A percentile compares a stretch with the other conserved stretches of the same genome.
These are phyloP conservation scores for Raddia distichophylla DNA, from an alignment of 176 grass and related monocot genomes.

Conservation along the genomic window DNA sequence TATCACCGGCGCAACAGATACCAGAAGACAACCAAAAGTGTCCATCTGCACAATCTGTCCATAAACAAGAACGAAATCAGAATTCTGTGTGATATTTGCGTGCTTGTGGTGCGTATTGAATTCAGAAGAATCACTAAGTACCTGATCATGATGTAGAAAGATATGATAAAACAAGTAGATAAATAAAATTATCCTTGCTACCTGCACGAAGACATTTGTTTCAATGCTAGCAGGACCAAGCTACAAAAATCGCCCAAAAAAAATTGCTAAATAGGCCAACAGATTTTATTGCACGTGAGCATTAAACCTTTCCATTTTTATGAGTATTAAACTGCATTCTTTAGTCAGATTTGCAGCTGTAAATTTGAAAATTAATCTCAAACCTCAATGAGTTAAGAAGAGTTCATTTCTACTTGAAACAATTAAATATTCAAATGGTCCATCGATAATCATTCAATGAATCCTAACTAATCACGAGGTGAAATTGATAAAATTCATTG, in stretches of 20 bases:
- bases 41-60: slow-evolving; percentile 77
- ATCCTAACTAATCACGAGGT: not conserved
- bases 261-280: not conserved
- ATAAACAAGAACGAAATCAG: slow-evolving; percentile 10
- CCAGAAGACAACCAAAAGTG: slow-evolving; percentile 66
- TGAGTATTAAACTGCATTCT: not conserved
- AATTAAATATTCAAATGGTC: not conserved
- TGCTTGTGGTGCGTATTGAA: not conserved
- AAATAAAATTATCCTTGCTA: slow-evolving; percentile 83
- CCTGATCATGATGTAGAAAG: slow-evolving; percentile 77
- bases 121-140: slow-evolving; percentile 33
- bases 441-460: not conserved
- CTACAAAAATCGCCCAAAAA: not conserved
- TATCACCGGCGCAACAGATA: slow-evolving; percentile 55
- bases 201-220: slow-evolving; percentile 55
- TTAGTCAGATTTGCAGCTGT: not conserved
- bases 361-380: slow-evolving; percentile 3
- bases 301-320: not conserved
- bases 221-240: slow-evolving; percentile 10
- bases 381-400: not conserved
- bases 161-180: slow-evolving; percentile 92
- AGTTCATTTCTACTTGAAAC: not conserved
- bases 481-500: not conserved
- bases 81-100: slow-evolving; percentile 16
- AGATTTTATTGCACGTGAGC: not conserved